Base-by-base conservation (phyloP, 352 stramenopile genomes). In the Pythium vanterpoolii region DNA sequence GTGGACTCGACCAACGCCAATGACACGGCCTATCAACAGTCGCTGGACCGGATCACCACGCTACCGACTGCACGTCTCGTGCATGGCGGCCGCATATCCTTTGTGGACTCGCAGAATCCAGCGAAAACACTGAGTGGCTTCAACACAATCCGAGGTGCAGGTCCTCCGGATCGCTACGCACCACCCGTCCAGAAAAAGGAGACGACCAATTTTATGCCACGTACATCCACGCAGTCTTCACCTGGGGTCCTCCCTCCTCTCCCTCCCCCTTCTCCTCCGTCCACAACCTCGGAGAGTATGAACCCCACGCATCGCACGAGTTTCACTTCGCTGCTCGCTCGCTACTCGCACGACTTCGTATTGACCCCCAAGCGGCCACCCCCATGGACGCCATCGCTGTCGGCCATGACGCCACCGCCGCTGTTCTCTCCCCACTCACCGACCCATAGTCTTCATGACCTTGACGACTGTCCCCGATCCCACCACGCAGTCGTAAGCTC, bases 1-100 rank as follows among this genome's bases (percentile, higher is more conserved):
- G 36, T 48, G 2, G 51, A 48, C 26, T 58, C 51, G 3, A 58
- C 51, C 51, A 58, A 49, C 26, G 51, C 51, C 38, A 49, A 40
- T 27, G 38, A 40, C 38, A 36, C 51, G 18, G 24, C 51, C 5
- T 58, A 58, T 27, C 26, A 49, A 27, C 5, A 58, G n/a, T 38
- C 51, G 4, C 16, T 45, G 13, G 51, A 48, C 19, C 30, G 11
- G 28, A 8, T 23, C 16, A 4, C 13, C 6, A 33, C 18, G 16
- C 5, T 7, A 33, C 10, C 24, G 28, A 33, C 11, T 10, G 8
- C 43, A 21, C 43, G 43, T 19, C 2, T 34, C 23, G 21, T 50
- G 34, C 13, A 5, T 16, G 14, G 34, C 19, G 34, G 7, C 8
- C 6, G 31, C 31, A 36, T n/a, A n/a, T n/a, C n/a, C n/a, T n/a